phyloP scores from a whole-genome alignment of 2,329 filamentous ascomycete genomes.

The Scytalidium lignicola region DNA sequence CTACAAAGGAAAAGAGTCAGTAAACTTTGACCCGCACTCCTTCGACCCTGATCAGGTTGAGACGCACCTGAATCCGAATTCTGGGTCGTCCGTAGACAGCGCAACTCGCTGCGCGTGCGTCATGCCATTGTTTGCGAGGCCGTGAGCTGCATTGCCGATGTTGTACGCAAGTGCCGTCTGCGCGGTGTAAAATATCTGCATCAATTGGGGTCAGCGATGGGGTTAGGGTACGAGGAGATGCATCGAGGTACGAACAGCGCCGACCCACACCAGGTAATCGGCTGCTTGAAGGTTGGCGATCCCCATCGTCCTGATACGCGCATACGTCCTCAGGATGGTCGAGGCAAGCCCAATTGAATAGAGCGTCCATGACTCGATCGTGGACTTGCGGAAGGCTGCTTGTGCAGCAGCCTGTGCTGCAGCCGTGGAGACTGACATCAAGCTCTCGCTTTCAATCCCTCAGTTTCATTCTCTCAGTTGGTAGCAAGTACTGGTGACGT shows the following conservation, averaged over 20 bases:
- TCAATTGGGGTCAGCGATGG: slow-evolving; percentile 2
- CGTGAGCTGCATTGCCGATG: slow-evolving; percentile 42
- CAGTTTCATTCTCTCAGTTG: background rate
- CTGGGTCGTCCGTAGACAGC: slow-evolving; percentile 37
- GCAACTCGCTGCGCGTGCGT: slow-evolving; percentile 41
- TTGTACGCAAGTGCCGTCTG: slow-evolving; percentile 45
- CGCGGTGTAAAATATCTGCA: slow-evolving; percentile 43
- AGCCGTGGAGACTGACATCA: slow-evolving; percentile 1
- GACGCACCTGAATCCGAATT: slow-evolving; percentile 33
- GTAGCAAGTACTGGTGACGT: background rate
- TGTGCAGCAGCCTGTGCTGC: slow-evolving; percentile 8
- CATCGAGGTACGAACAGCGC: slow-evolving; percentile 35
- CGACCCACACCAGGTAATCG: slow-evolving; percentile 55
- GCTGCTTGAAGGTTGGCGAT: slow-evolving; percentile 47
- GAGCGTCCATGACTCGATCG: slow-evolving; percentile 43
- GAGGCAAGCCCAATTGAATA: slow-evolving; percentile 43
- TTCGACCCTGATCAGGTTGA: background rate
- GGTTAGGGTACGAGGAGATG: background rate
- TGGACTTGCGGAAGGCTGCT: slow-evolving; percentile 26
- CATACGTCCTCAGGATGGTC: slow-evolving; percentile 45
- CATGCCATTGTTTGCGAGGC: slow-evolving; percentile 54
- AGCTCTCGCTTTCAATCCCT: background rate
- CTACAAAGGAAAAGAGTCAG: slow-evolving; percentile 24
- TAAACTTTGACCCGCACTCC: background rate
- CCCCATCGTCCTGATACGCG: slow-evolving; percentile 44